phyloP scores from a whole-genome alignment of 495 filamentous ascomycete species.

The Penicillium pancosmium region DNA sequence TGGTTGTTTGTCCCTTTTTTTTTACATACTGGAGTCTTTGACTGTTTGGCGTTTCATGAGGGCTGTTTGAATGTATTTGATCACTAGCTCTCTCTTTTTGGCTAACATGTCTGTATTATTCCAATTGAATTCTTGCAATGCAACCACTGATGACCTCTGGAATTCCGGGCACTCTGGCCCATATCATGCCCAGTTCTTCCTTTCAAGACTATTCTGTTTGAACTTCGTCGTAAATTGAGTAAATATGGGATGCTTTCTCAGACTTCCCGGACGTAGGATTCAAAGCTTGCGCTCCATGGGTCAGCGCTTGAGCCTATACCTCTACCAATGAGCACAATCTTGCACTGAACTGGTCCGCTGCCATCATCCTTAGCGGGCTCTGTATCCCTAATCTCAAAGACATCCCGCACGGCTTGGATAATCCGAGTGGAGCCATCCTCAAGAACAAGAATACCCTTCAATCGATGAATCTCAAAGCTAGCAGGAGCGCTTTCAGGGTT shows the following conservation, averaged over 20 bases:
- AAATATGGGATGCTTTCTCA: background rate
- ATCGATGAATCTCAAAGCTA: slow-evolving; percentile 75
- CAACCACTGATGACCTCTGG: slow-evolving; percentile 4
- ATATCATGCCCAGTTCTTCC: background rate
- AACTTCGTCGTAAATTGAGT: background rate
- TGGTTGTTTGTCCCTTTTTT: slow-evolving; percentile 1
- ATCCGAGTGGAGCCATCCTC: slow-evolving; percentile 67
- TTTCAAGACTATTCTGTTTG: too few relatives aligned
- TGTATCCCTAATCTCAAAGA: slow-evolving; percentile 86
- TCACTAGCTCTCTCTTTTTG: slow-evolving; percentile 28
- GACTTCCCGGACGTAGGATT: slow-evolving; percentile 30
- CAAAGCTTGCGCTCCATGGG: slow-evolving; percentile 39
- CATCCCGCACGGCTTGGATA: slow-evolving; percentile 88
- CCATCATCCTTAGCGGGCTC: slow-evolving; percentile 33
- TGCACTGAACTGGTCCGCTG: slow-evolving; percentile 50
- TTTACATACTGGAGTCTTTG: slow-evolving; percentile 18
- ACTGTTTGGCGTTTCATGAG: slow-evolving; percentile 23
- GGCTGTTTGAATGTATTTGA: slow-evolving; percentile 33
- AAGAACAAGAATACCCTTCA: slow-evolving; percentile 75
- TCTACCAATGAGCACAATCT: slow-evolving; percentile 80
- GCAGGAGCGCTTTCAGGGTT: slow-evolving; percentile 19
- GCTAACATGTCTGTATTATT: slow-evolving; percentile 41
- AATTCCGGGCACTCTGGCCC: background rate
- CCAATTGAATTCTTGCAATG: slow-evolving; percentile 23
- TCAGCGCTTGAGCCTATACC: slow-evolving; percentile 47